Conservation (phyloP, 1,139 yeast genomes). For the Pichia sp. region DNA sequence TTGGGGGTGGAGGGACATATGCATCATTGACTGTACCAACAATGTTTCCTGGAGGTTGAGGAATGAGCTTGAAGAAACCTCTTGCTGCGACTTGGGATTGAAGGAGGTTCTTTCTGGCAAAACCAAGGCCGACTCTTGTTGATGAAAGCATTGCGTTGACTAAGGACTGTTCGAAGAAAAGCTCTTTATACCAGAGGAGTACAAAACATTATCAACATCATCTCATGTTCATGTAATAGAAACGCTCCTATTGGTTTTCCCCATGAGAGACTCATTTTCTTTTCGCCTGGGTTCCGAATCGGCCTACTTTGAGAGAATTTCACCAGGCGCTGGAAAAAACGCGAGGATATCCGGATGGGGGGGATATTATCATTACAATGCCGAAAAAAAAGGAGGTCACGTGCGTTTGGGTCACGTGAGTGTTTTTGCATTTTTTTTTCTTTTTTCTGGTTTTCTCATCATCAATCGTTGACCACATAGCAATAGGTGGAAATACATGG, state of each 20-base stretch:
- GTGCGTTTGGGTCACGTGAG: background rate
- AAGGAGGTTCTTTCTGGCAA: constrained; percentile 10
- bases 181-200: background rate
- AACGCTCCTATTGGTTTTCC: background rate
- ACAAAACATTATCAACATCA: background rate
- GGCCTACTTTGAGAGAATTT: too few species aligned
- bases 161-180: constrained; percentile 1
- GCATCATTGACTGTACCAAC: constrained; percentile 77
- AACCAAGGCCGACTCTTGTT: constrained; percentile 21
- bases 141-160: background rate
- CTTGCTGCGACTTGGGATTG: constrained; percentile 14
- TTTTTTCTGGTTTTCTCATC: too few species aligned
- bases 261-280: too few species aligned
- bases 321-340: background rate
- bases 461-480: too few species aligned
- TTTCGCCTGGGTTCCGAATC: background rate
- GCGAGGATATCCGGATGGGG: background rate
- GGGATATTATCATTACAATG: too few species aligned
- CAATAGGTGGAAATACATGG: too few species aligned
- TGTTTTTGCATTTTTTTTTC: background rate
- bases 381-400: too few species aligned
- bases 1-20: constrained; percentile 51
- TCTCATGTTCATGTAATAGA: background rate
- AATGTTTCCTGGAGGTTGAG: constrained; percentile 68
- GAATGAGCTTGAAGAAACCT: constrained; percentile 46